Evolutionary conservation across 1,139 yeast genomes (phyloP).

Genomic region (Taphrina flavorubra): DNA sequence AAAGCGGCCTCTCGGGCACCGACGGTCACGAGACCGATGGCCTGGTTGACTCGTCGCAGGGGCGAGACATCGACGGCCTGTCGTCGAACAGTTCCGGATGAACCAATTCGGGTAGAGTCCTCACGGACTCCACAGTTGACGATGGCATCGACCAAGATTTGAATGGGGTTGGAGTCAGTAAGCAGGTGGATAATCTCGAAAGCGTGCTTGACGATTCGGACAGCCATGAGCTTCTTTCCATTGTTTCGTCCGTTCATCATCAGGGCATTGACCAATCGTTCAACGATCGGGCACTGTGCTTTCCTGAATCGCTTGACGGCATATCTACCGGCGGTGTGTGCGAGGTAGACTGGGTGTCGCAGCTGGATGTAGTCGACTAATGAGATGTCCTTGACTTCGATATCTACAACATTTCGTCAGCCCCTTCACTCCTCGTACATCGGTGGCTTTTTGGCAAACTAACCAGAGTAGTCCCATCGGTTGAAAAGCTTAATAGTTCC

Average conservation of each 20-base stretch:
- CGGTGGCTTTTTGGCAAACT: slow-evolving; percentile 56
- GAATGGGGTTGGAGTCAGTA: slow-evolving; percentile 99
- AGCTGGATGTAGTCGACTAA: slow-evolving; percentile 95
- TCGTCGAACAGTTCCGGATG: slow-evolving; percentile 99
- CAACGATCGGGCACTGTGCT: slow-evolving; percentile 99
- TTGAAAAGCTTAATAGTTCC: slow-evolving; percentile 97
- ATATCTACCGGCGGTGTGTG: slow-evolving; percentile 99
- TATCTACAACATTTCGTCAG: slow-evolving; percentile 63
- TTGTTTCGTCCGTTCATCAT: slow-evolving; percentile 99
- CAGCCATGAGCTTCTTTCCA: slow-evolving; percentile 99
- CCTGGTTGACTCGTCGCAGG: slow-evolving; percentile 99
- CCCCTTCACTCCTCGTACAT: slow-evolving; percentile 42
- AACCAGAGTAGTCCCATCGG: slow-evolving; percentile 84
- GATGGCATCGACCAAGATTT: slow-evolving; percentile 98
- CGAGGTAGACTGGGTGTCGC: slow-evolving; percentile 95
- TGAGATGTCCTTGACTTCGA: slow-evolving; percentile 96
- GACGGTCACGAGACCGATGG: slow-evolving; percentile 94
- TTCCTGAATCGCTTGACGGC: slow-evolving; percentile 99
- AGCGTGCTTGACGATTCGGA: slow-evolving; percentile 99
- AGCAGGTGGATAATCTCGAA: slow-evolving; percentile 80
- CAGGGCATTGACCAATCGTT: slow-evolving; percentile 99
- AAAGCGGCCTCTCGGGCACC: slow-evolving; percentile 99
- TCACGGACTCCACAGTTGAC: slow-evolving; percentile 99
- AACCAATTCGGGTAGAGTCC: slow-evolving; percentile 99
- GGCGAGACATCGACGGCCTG: slow-evolving; percentile 99